Evolutionary conservation across 352 stramenopile species (phyloP).

Genomic region (Pythium brachiatum): DNA sequence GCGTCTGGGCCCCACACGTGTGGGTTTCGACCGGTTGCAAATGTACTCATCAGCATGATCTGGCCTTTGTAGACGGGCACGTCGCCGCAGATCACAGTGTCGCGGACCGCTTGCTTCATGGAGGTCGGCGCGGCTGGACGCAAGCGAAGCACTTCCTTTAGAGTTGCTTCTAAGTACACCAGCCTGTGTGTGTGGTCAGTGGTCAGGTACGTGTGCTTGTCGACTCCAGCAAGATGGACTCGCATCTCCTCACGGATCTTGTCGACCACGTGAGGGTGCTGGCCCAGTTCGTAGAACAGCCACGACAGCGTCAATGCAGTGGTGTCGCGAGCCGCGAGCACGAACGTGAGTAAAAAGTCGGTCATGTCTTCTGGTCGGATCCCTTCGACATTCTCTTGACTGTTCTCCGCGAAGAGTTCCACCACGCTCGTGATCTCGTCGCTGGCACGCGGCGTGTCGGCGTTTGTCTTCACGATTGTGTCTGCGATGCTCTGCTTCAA

Average conservation of each 20-base stretch:
- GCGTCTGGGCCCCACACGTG: slow-evolving; percentile 19
- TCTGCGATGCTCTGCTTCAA: slow-evolving; percentile 10
- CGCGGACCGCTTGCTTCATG: slow-evolving; percentile 44
- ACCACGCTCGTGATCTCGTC: slow-evolving; percentile 20
- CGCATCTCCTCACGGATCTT: slow-evolving; percentile 45
- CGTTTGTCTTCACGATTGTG: background rate
- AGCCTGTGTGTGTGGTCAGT: slow-evolving; percentile 5
- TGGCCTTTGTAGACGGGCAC: slow-evolving; percentile 27
- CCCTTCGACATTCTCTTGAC: slow-evolving; percentile 16
- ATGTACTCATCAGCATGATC: slow-evolving; percentile 27
- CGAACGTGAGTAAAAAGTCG: slow-evolving; percentile 66
- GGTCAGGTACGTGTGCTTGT: slow-evolving; percentile 14
- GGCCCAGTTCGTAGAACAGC: slow-evolving; percentile 64
- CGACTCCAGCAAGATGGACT: background rate
- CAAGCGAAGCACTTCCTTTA: slow-evolving; percentile 67
- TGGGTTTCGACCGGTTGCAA: slow-evolving; percentile 29
- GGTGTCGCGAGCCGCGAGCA: slow-evolving; percentile 76
- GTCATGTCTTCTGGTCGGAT: slow-evolving; percentile 52
- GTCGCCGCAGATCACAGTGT: slow-evolving; percentile 44
- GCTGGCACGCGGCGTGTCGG: background rate
- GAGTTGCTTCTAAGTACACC: slow-evolving; percentile 45
- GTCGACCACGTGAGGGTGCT: slow-evolving; percentile 39
- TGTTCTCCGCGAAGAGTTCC: slow-evolving; percentile 16
- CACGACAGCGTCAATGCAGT: slow-evolving; percentile 66
- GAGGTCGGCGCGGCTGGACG: slow-evolving; percentile 57